Evolutionary conservation across 768 basidiomycete species (phyloP), one percentile per base, ranked within the genome.

Genomic region (Panaeolus papilionaceus): DNA sequence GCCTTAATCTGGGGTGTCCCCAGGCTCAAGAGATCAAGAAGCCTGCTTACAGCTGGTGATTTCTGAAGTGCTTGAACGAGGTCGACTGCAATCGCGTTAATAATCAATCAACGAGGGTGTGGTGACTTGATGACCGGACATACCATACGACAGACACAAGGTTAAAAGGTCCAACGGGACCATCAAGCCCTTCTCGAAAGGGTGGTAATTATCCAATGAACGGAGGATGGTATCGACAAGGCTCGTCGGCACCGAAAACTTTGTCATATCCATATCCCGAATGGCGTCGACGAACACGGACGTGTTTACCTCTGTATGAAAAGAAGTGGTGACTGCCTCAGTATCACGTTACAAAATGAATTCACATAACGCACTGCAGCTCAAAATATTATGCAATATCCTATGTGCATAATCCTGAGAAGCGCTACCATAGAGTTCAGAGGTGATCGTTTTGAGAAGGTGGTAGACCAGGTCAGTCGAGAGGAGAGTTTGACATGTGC

Each of bases 391-490:
- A 16, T 28, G n/a, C 33, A 58, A 58, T 9, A 58, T 58, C 28
- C 33, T 5, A 28, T 16, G 8, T 0, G 54, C 54, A 10, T 28
- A 58, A 7, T 58, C 33, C 54, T 16, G 8, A 8, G 54, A 58
- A 4, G 16, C 54, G 6, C 6, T 4, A 7, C 54, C 54, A 37
- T 58, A 58, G 12, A 16, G 28, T 33, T 58, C 54, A 37, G 26
- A 58, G 6, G 28, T 58, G 8, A 58, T 58, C 6, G 54, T 58
- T 28, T 58, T 58, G 33, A 33, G 26, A 4, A 58, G 54, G 54
- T 58, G 54, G 54, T 58, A 58, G 33, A 58, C 16, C 10, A 58
- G 6, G n/a, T 58, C 54, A 5, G 54, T 58, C 54, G 54, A 58
- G 16, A 58, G 54, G 26, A 58, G 54, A 5, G 26, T 58, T 14